Evolutionary conservation across 345 rosid species (phyloP), one percentile per base, ranked within the genome.

Genomic region (Populus tremula): DNA sequence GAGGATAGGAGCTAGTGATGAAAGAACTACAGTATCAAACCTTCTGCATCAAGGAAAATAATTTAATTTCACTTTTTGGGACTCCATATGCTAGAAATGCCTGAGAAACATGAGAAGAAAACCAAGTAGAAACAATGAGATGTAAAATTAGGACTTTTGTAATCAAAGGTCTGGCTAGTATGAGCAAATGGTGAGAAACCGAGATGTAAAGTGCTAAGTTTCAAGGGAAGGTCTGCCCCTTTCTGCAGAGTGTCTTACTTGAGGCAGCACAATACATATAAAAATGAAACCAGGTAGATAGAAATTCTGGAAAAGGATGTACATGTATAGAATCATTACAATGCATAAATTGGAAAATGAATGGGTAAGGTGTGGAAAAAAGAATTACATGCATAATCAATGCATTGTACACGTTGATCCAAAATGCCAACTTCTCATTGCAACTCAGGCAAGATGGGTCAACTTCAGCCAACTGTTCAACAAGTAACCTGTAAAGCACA

Each of bases 31-130:
- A 69, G 70, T 27, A 72, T 74, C 77, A 77, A 77, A 96, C 99
- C 99, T 93, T 93, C 84, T 93, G 98, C 98, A 93, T 93, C 84
- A 96, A 85, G 36, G 98, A 91, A 87, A 96, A 92, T 80, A 93
- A 87, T 88, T 96, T 96, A 76, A 93, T 79, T 76, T 96, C 99
- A 54, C 97, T 92, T 86, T 87, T 89, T 8, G 99, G 98, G 75
- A 96, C 95, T 25, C 99, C 98, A 76, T 93, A 96, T 25, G 99
- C 99, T 84, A 96, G 86, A 86, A 89, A 93, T 45, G 96, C 99
- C 99, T 92, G 90, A 77, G 83, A 84, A 71, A 69, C 66, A 79
- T 59, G 27, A 31, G 71, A 45, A 41, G 41, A 36, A 63, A 78
- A 53, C 17, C 47, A 33, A 67, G 45, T 7, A 14, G 6, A 23